phyloP scores from a whole-genome alignment of 106 monocot genomes.

The Chionographis japonica region DNA sequence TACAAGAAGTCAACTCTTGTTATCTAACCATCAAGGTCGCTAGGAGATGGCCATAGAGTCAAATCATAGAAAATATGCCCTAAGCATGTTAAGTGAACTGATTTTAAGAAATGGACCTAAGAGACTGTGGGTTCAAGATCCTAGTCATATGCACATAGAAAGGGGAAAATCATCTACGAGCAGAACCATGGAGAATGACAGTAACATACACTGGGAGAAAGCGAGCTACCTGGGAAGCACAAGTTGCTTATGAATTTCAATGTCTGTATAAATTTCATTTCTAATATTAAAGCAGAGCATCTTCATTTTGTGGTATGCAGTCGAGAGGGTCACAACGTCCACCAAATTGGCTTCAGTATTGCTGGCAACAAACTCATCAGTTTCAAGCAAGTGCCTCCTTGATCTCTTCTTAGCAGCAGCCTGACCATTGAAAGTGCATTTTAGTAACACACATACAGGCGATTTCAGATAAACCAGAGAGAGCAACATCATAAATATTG shows the following conservation, averaged over 20 bases:
- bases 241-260: slow-evolving; percentile 86
- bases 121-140: too few species aligned
- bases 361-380: slow-evolving; percentile 71
- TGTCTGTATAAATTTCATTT: slow-evolving; percentile 94
- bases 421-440: slow-evolving; percentile 25
- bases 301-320: slow-evolving; percentile 89
- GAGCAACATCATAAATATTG: neutral
- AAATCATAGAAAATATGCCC: too few species aligned
- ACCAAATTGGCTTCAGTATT: slow-evolving; percentile 45
- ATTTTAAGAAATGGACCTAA: too few species aligned
- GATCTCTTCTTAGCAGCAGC: slow-evolving; percentile 86
- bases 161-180: too few species aligned
- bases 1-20: too few species aligned
- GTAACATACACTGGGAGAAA: neutral
- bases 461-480: neutral
- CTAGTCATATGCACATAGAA: too few species aligned
- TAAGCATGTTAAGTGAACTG: too few species aligned
- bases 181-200: neutral
- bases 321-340: slow-evolving; percentile 50
- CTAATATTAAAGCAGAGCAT: slow-evolving; percentile 69
- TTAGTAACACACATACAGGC: neutral
- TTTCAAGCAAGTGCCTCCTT: slow-evolving; percentile 77
- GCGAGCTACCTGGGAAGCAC: slow-evolving; percentile 69
- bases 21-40: too few species aligned
- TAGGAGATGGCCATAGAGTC: too few species aligned